These are phyloP conservation scores for Diaporthe aspalathi DNA, from an alignment of 2,329 filamentous ascomycete genomes.

Conservation along the genomic window DNA sequence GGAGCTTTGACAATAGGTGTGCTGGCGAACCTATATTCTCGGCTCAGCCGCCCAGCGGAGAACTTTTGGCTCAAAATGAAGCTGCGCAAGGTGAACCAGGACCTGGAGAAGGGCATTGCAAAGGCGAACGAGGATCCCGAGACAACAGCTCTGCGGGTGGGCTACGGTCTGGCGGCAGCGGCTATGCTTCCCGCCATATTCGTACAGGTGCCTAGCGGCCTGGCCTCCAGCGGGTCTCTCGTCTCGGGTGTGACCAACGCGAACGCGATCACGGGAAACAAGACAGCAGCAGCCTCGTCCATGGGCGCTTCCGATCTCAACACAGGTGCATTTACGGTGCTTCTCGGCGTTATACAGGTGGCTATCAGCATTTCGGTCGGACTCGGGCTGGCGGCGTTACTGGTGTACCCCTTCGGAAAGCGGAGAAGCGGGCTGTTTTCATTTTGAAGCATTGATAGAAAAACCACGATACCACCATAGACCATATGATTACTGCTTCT, in stretches of 20 bases:
- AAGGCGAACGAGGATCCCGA: constrained; percentile 43
- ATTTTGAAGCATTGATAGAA: constrained; percentile 51
- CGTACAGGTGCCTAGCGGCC: constrained; percentile 71
- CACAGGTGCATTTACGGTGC: constrained; percentile 63
- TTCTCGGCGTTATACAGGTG: constrained; percentile 70
- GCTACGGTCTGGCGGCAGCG: constrained; percentile 84
- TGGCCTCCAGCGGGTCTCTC: constrained; percentile 70
- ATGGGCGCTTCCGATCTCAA: constrained; percentile 50
- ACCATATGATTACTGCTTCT: constrained; percentile 5
- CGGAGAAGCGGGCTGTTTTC: constrained; percentile 67
- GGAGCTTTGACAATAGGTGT: constrained; percentile 82
- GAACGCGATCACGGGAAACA: constrained; percentile 62
- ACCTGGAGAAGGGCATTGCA: constrained; percentile 46
- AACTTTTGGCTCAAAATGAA: constrained; percentile 64
- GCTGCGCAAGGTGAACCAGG: constrained; percentile 46
- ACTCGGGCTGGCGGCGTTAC: constrained; percentile 65
- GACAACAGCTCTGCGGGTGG: constrained; percentile 55
- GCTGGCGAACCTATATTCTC: constrained; percentile 81
- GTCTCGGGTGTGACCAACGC: constrained; percentile 68
- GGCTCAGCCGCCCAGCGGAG: constrained; percentile 69
- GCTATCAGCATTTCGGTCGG: constrained; percentile 73
- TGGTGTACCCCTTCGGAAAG: constrained; percentile 69
- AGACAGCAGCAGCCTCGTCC: constrained; percentile 46
- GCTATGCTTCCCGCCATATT: constrained; percentile 91
- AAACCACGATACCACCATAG: constrained; percentile 23